These are phyloP conservation scores for Mimosa bimucronata DNA, from an alignment of 306 rosid genomes.

Conservation along the genomic window DNA sequence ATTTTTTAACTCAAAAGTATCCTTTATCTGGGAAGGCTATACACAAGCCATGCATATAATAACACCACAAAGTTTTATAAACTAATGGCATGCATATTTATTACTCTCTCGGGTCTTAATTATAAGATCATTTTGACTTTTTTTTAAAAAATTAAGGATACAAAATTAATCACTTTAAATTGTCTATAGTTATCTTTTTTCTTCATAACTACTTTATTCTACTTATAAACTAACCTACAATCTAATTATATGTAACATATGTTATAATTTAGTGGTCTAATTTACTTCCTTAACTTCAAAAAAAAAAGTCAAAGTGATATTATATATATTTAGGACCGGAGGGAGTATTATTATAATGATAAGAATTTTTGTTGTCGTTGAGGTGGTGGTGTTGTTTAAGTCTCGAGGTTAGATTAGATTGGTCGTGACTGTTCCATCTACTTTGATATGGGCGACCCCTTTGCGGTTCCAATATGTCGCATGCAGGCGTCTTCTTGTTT, in stretches of 20 bases:
- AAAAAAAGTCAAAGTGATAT: too few relatives aligned
- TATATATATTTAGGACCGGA: too few relatives aligned
- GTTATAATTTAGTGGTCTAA: too few relatives aligned
- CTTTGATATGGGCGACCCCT: constrained; percentile 23
- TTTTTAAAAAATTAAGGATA: too few relatives aligned
- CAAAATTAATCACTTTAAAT: too few relatives aligned
- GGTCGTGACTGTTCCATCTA: constrained; percentile 24
- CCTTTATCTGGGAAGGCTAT: not conserved
- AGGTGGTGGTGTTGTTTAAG: not conserved
- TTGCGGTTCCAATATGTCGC: constrained; percentile 2
- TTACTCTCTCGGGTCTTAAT: too few relatives aligned
- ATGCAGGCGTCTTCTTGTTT: not conserved
- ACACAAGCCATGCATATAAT: not conserved
- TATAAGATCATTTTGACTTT: too few relatives aligned
- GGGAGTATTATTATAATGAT: not conserved
- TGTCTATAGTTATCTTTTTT: too few relatives aligned
- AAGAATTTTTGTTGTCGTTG: not conserved
- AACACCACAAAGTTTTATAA: not conserved
- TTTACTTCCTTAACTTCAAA: too few relatives aligned
- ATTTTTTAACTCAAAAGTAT: not conserved
- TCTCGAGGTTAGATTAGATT: not conserved
- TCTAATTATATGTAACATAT: too few relatives aligned
- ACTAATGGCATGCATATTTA: not conserved
- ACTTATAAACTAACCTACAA: too few relatives aligned
- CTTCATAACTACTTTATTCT: too few relatives aligned